Percentiles rank a stretch among this genome's conserved stretches.
Evolutionary conservation across 345 rosid genomes (phyloP).

Genomic region (Ricinus communis): DNA sequence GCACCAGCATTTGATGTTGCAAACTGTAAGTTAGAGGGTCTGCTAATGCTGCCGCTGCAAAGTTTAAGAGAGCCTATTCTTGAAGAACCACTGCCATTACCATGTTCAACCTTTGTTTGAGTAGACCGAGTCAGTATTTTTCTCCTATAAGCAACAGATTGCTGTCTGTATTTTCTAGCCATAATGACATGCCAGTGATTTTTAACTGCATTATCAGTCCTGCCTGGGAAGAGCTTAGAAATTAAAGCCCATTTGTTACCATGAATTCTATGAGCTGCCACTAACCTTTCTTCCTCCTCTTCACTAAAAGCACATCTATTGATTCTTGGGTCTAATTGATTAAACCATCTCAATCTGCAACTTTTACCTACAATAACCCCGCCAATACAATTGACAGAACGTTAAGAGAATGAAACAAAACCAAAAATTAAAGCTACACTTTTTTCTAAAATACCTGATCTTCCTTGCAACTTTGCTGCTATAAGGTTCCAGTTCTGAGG

Average conservation of each 20-base stretch:
- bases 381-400: background rate
- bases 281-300: slow-evolving; percentile 48
- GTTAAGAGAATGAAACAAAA: background rate
- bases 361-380: slow-evolving; percentile 37
- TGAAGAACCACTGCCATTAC: slow-evolving; percentile 11
- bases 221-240: slow-evolving; percentile 58
- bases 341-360: slow-evolving; percentile 57
- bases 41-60: slow-evolving; percentile 26
- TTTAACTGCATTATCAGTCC: slow-evolving; percentile 67
- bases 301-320: slow-evolving; percentile 39
- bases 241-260: slow-evolving; percentile 74
- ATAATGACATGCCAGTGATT: slow-evolving; percentile 73
- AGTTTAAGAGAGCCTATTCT: slow-evolving; percentile 13
- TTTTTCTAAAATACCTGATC: slow-evolving; percentile 34
- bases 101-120: slow-evolving; percentile 24
- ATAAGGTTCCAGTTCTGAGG: slow-evolving; percentile 51
- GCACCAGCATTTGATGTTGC: slow-evolving; percentile 13
- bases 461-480: slow-evolving; percentile 42
- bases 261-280: slow-evolving; percentile 57
- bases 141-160: slow-evolving; percentile 36
- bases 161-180: slow-evolving; percentile 59
- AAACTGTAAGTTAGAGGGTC: slow-evolving; percentile 12
- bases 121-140: slow-evolving; percentile 31
- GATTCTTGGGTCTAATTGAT: slow-evolving; percentile 48
- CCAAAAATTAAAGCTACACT: background rate